Percentiles rank a stretch among this genome's conserved stretches.
Conservation (phyloP, 495 filamentous ascomycete species). For the Penicillium soppii region DNA sequence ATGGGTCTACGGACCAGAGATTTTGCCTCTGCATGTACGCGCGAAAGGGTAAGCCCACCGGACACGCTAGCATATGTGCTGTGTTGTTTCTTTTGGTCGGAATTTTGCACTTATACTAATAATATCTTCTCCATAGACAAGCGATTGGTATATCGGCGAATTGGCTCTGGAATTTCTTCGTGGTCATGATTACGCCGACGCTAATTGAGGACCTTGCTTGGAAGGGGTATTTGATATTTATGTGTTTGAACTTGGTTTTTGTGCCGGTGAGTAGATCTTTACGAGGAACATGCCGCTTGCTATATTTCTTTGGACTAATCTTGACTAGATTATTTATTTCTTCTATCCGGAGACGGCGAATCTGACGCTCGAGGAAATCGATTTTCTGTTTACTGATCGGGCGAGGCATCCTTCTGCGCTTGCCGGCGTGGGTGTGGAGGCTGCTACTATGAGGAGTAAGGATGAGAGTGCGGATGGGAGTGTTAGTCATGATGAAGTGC, state of each 20-base stretch:
- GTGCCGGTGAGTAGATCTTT: conserved; percentile 28
- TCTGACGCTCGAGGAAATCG: conserved; percentile 43
- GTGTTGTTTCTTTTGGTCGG: neutral
- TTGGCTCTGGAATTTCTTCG: conserved; percentile 54
- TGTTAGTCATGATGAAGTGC: neutral
- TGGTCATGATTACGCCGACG: conserved; percentile 58
- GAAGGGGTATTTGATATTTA: conserved; percentile 61
- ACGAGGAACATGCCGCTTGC: neutral
- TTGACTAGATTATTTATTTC: conserved; percentile 38
- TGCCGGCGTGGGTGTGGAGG: neutral
- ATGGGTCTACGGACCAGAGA: conserved; percentile 48
- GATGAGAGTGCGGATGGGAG: neutral
- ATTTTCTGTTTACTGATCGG: conserved; percentile 30
- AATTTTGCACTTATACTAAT: neutral
- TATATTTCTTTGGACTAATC: neutral
- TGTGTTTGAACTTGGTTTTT: conserved; percentile 52
- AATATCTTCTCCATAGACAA: conserved; percentile 13
- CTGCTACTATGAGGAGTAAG: neutral
- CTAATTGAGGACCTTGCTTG: conserved; percentile 52
- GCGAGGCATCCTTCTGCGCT: conserved; percentile 5
- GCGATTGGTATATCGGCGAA: conserved; percentile 35
- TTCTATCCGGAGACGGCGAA: conserved; percentile 44
- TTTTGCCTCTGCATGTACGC: conserved; percentile 42
- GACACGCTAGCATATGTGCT: too few relatives aligned
- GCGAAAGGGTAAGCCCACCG: conserved; percentile 35